These are phyloP conservation scores for Pseudogymnoascus sp. DNA, from an alignment of 2,329 filamentous ascomycete genomes.

Conservation along the genomic window DNA sequence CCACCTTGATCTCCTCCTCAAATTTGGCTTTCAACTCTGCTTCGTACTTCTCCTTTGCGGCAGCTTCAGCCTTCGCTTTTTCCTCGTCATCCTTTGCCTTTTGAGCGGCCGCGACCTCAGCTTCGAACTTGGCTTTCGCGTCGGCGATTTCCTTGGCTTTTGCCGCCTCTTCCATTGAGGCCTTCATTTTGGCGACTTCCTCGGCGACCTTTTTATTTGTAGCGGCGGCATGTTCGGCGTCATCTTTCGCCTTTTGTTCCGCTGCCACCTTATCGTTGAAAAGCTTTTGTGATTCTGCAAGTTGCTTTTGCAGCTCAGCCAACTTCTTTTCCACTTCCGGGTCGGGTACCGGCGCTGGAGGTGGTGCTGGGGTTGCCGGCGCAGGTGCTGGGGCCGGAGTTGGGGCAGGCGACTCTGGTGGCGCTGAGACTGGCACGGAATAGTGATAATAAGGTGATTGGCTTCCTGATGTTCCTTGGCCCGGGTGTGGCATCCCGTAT, in stretches of 20 bases:
- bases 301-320: not conserved
- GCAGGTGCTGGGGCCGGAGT: slow-evolving; percentile 2
- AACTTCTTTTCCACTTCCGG: slow-evolving; percentile 12
- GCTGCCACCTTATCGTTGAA: slow-evolving; percentile 21
- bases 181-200: slow-evolving; percentile 38
- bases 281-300: not conserved
- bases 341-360: not conserved
- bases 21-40: slow-evolving; percentile 25
- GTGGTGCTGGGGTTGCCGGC: slow-evolving; percentile 11
- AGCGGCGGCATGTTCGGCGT: slow-evolving; percentile 40
- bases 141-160: slow-evolving; percentile 36
- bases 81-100: slow-evolving; percentile 29
- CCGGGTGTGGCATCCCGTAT: slow-evolving; percentile 14
- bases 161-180: slow-evolving; percentile 42
- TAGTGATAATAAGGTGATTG: slow-evolving; percentile 13
- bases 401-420: slow-evolving; percentile 15
- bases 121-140: slow-evolving; percentile 39
- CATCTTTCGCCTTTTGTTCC: slow-evolving; percentile 35
- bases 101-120: slow-evolving; percentile 38
- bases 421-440: slow-evolving; percentile 3
- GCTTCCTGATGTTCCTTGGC: slow-evolving; percentile 21
- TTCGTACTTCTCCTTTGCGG: slow-evolving; percentile 8
- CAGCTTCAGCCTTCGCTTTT: slow-evolving; percentile 14
- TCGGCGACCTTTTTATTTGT: slow-evolving; percentile 33
- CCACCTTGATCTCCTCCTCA: slow-evolving; percentile 23